Evolutionary conservation across 2,329 filamentous ascomycete genomes (phyloP).

Genomic region (Fusarium ambrosium): DNA sequence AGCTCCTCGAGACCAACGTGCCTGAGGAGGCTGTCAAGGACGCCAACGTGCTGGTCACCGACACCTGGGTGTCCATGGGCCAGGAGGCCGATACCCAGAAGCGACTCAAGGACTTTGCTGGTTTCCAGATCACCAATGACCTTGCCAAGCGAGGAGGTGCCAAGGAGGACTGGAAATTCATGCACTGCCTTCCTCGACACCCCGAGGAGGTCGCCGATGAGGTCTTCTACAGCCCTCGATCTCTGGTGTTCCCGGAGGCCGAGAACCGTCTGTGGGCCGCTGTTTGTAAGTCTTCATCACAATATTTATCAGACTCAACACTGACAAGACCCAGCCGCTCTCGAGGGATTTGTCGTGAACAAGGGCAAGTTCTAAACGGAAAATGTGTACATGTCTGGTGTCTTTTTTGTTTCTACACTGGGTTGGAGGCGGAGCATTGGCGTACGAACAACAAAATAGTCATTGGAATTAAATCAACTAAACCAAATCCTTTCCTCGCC

Average conservation of each 20-base stretch:
- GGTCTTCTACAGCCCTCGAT: constrained; percentile 90
- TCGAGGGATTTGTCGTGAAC: constrained; percentile 95
- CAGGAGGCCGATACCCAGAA: constrained; percentile 88
- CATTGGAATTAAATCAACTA: constrained; percentile 46
- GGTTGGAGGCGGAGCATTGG: constrained; percentile 36
- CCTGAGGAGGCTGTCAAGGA: constrained; percentile 89
- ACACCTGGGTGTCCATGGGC: constrained; percentile 99
- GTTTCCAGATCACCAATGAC: constrained; percentile 92
- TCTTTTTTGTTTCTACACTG: constrained; percentile 32
- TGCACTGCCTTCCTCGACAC: constrained; percentile 97
- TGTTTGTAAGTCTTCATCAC: constrained; percentile 69
- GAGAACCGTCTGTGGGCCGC: constrained; percentile 96
- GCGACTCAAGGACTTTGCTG: constrained; percentile 83
- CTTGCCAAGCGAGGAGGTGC: constrained; percentile 87
- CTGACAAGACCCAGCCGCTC: constrained; percentile 65
- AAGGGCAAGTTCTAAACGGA: constrained; percentile 77
- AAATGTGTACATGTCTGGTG: constrained; percentile 10
- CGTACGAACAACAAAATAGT: constrained; percentile 47
- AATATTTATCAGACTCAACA: neutral
- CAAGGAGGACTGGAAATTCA: constrained; percentile 93
- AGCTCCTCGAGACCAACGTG: constrained; percentile 79
- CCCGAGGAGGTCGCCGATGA: constrained; percentile 93
- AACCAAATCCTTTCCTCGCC: constrained; percentile 46
- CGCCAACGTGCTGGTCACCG: constrained; percentile 92
- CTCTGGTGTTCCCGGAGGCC: constrained; percentile 92